phyloP scores from a whole-genome alignment of 352 stramenopile species.

The Phytophthora hybrid region DNA sequence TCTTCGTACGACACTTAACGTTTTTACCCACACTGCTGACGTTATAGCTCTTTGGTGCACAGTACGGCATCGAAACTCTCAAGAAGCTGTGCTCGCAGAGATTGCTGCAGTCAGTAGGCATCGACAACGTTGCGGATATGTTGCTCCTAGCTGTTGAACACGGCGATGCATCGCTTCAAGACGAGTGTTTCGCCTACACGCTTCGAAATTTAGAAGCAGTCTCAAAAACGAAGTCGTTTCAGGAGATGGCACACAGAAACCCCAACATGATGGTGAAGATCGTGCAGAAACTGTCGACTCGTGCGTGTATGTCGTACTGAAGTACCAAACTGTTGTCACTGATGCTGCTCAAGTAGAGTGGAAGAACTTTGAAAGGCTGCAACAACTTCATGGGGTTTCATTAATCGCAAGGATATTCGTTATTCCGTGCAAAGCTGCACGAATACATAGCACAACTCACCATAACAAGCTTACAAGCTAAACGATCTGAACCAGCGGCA shows the following conservation, averaged over 20 bases:
- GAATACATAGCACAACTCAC: not conserved
- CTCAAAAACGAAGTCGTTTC: slow-evolving; percentile 94
- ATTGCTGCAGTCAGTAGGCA: slow-evolving; percentile 93
- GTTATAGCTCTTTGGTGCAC: not conserved
- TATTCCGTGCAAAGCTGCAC: not conserved
- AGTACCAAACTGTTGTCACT: not conserved
- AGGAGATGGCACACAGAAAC: slow-evolving; percentile 97
- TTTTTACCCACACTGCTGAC: not conserved
- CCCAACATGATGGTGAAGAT: slow-evolving; percentile 97
- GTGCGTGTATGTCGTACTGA: not conserved
- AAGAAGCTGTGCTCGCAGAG: slow-evolving; percentile 94
- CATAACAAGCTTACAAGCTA: not conserved
- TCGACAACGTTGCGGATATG: slow-evolving; percentile 95
- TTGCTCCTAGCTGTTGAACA: slow-evolving; percentile 93
- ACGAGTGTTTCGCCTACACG: slow-evolving; percentile 96
- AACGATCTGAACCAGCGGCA: not conserved
- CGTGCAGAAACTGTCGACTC: slow-evolving; percentile 70
- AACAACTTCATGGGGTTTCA: not conserved
- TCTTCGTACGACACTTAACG: not conserved
- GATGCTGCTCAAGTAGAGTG: not conserved
- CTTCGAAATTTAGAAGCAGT: slow-evolving; percentile 96
- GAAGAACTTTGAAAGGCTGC: not conserved
- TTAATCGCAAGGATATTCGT: not conserved
- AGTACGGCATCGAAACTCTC: slow-evolving; percentile 80
- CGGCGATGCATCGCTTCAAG: slow-evolving; percentile 88